phyloP scores from a whole-genome alignment of 2,329 filamentous ascomycete species.

The Dactylellina leptospora region DNA sequence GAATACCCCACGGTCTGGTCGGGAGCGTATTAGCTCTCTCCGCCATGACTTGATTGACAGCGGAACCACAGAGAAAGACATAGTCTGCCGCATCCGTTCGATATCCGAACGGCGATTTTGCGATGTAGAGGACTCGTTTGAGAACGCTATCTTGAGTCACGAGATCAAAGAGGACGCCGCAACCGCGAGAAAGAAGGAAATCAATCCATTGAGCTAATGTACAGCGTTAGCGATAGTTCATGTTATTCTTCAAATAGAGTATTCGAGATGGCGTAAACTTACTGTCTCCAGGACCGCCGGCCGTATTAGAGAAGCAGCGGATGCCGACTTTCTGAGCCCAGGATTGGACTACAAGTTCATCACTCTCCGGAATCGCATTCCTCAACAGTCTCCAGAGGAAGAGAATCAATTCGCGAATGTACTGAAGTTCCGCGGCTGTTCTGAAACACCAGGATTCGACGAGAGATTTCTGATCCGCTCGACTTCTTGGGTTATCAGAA shows the following conservation, averaged over 20 bases:
- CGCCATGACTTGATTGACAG: slow-evolving; percentile 45
- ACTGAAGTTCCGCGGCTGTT: slow-evolving; percentile 47
- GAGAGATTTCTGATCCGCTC: slow-evolving; percentile 51
- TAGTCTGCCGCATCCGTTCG: slow-evolving; percentile 49
- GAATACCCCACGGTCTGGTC: slow-evolving; percentile 43
- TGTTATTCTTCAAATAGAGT: not conserved
- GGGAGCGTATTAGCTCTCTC: slow-evolving; percentile 46
- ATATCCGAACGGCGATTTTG: slow-evolving; percentile 50
- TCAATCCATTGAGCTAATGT: slow-evolving; percentile 47
- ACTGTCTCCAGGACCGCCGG: slow-evolving; percentile 38
- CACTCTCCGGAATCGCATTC: slow-evolving; percentile 41
- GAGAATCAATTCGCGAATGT: slow-evolving; percentile 46
- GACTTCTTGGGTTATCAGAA: slow-evolving; percentile 42
- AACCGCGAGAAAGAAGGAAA: slow-evolving; percentile 48
- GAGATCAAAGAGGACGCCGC: slow-evolving; percentile 47
- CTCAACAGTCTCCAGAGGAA: slow-evolving; percentile 45
- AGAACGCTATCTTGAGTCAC: slow-evolving; percentile 45
- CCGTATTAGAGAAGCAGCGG: slow-evolving; percentile 32
- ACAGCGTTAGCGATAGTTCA: not conserved
- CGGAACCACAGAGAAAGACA: slow-evolving; percentile 49
- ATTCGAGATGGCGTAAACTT: slow-evolving; percentile 1
- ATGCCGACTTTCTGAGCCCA: slow-evolving; percentile 49
- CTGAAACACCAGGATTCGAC: slow-evolving; percentile 53
- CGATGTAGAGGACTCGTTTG: slow-evolving; percentile 47
- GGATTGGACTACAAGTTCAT: slow-evolving; percentile 37